Evolutionary conservation across 2,329 filamentous ascomycete species (phyloP), one percentile per base, ranked within the genome.

Genomic region (Aspergillus pseudotamarii): DNA sequence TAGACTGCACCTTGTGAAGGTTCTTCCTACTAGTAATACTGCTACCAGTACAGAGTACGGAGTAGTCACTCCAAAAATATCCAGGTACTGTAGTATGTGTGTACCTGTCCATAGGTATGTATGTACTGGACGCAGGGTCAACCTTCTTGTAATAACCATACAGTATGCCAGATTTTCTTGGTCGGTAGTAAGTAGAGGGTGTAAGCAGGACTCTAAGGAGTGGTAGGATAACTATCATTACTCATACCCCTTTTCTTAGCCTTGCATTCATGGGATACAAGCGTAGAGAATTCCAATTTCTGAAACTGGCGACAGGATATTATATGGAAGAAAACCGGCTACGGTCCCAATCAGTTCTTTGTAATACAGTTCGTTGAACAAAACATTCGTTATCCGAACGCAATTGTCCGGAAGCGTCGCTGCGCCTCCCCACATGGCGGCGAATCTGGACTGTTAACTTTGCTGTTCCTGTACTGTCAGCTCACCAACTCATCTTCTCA

Each of bases 401-500:
- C 61, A 55, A 63, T 58, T 58, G 50, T 32, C 56, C 61, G 57
- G 56, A 63, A 63, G 61, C 57, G 61, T 59, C 51, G 53, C 51
- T 57, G 60, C 55, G 60, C 60, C 60, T 62, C 60, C 36, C 60
- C 60, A 58, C 55, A 54, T 61, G 60, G 51, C 51, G 51, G 51
- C 51, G 32, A 55, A 38, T 55, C 51, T 55, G 51, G 51, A 38
- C 51, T 38, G n/a, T 38, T 55, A 38, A 55, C 51, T 55, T 38
- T 21, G 51, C 51, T 28, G 51, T 38, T 55, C 43, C 46, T 50
- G 46, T 59, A 48, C 50, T 55, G 60, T 61, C 55, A 54, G 41
- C 43, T 55, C 36, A 36, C 34, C 60, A 46, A 48, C 51, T 56
- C 57, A 54, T 48, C 34, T 43, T 34, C 28, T 58, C 66, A 66